Base-by-base conservation (phyloP, 768 basidiomycete species). In the Multifurca ochricompacta region DNA sequence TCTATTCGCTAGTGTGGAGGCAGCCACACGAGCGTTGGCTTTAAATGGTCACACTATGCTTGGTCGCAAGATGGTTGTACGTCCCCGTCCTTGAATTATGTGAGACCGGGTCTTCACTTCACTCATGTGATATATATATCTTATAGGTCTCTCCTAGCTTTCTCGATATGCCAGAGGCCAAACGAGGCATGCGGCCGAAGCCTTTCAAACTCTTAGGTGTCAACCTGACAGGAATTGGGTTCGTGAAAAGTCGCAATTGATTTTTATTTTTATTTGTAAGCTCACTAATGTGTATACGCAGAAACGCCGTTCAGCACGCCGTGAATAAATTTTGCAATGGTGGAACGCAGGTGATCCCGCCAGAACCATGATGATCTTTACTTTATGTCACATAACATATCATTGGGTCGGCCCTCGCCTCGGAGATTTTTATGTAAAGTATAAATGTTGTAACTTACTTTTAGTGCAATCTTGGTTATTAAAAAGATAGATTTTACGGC, bases 131-230 rank as follows among this genome's bases (percentile, higher is more conserved):
- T 31, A 19, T 18, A 30, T 19, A 21, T 28, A 6, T 45, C 30
- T 35, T 36, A 25, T 23, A 56, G 55, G 55, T 52, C 37, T 35
- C 55, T 19, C 32, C 56, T 3, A 57, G 51, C 11, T 57, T 57
- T 25, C 51, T 42, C 9, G 40, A 40, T 19, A 28, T 57, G 25
- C 56, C 56, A 30, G 50, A 57, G 45, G 37, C 50, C 23, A 34
- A 23, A 4, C 45, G 9, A 11, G 16, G 27, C 28, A 27, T 36
- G 11, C 39, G 34, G 13, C 39, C 4, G 45, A 39, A 45, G 16
- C 10, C 25, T 11, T 11, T 40, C 25, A 27, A 18, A 21, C 3
- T 48, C 4, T 39, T 23, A 5, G 50, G 45, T 9, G 18, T 50
- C n/a, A 18, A 56, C 21, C 9, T 56, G 2, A 52, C 28, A 8